Evolutionary conservation across 371 early-diverging fungal genomes (phyloP).

Genomic region (Funneliformis caledonium): DNA sequence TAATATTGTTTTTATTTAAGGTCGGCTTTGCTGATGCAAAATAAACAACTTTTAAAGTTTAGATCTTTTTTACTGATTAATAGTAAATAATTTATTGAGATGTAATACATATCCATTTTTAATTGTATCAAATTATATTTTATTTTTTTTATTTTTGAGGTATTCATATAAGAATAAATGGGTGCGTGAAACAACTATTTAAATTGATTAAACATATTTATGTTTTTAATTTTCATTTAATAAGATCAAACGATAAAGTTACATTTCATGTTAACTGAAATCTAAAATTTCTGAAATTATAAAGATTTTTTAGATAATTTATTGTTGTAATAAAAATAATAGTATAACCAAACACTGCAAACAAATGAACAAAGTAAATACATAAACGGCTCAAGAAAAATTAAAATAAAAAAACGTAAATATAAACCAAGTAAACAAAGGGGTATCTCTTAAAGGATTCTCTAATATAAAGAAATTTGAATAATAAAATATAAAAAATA

Average conservation of each 20-base stretch:
- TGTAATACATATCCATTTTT: too few relatives aligned
- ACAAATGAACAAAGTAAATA: neutral
- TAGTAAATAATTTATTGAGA: too few relatives aligned
- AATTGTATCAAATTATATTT: too few relatives aligned
- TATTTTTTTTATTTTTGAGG: too few relatives aligned
- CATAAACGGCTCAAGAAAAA: neutral
- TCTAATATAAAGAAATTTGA: neutral
- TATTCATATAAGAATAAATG: too few relatives aligned
- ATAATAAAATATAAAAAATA: neutral
- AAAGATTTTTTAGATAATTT: neutral
- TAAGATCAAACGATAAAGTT: too few relatives aligned
- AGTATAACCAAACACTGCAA: neutral
- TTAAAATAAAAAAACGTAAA: neutral
- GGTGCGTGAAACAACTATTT: too few relatives aligned
- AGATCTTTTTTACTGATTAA: too few relatives aligned
- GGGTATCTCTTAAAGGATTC: neutral
- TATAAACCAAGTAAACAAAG: neutral
- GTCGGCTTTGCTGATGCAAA: conserved; percentile 50
- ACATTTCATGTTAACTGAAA: too few relatives aligned
- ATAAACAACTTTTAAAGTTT: neutral
- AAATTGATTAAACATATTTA: too few relatives aligned
- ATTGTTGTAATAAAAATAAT: neutral
- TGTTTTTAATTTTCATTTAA: too few relatives aligned
- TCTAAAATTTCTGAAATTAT: neutral
- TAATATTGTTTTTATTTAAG: neutral